Percentiles rank a stretch among this genome's conserved stretches.
These are phyloP conservation scores for Clonostachys sp. DNA, from an alignment of 2,329 filamentous ascomycete species.

Conservation along the genomic window DNA sequence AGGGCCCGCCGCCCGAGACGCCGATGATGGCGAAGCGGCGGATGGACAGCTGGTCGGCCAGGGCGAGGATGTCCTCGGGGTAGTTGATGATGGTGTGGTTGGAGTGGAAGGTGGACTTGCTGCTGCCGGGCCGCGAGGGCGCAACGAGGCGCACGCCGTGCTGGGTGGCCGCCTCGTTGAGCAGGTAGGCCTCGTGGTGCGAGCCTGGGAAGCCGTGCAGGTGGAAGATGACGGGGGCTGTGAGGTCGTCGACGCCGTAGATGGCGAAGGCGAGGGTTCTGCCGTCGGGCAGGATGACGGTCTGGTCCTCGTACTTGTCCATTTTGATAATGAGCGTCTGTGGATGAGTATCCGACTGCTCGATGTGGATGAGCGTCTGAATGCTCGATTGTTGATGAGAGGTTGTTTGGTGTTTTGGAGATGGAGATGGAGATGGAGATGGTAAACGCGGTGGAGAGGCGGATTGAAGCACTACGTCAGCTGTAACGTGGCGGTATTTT, in stretches of 20 bases:
- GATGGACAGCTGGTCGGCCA: conserved; percentile 13
- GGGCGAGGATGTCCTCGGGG: conserved; percentile 14
- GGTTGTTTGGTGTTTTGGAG: too few species aligned
- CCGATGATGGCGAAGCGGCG: conserved; percentile 16
- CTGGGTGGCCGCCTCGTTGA: conserved; percentile 4
- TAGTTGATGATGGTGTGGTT: conserved; percentile 16
- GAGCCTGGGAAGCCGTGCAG: conserved; percentile 29
- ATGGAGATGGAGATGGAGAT: too few species aligned
- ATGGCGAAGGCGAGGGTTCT: conserved; percentile 15
- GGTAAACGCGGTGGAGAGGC: too few species aligned
- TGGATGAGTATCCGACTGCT: too few species aligned
- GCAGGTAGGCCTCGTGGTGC: conserved; percentile 18
- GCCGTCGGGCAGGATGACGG: conserved; percentile 13
- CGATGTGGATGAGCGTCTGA: too few species aligned
- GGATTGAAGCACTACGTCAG: too few species aligned
- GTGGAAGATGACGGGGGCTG: conserved; percentile 6
- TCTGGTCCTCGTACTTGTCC: not conserved
- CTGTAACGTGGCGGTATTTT: too few species aligned
- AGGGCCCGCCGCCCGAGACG: conserved; percentile 19
- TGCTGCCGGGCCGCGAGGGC: conserved; percentile 28
- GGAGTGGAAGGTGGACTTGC: conserved; percentile 21
- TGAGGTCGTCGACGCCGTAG: conserved; percentile 8
- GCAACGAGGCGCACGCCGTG: conserved; percentile 18
- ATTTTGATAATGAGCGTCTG: too few species aligned
- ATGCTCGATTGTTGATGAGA: too few species aligned